Evolutionary conservation across 768 basidiomycete species (phyloP).

Genomic region (Dacryopinax primogenitus): DNA sequence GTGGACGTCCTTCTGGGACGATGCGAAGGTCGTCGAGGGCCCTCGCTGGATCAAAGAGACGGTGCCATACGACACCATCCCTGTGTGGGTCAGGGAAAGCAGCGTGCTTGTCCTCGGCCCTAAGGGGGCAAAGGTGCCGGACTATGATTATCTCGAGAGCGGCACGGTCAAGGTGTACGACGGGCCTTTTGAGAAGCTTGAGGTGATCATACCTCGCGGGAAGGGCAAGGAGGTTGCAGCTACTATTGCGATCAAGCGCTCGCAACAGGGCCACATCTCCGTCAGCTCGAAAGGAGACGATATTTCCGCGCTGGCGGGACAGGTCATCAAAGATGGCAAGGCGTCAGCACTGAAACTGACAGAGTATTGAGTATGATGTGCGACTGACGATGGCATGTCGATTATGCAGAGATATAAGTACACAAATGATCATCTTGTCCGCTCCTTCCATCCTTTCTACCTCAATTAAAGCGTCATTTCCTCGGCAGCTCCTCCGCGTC

Average conservation of each 20-base stretch:
- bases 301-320: neutral
- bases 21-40: constrained; percentile 37
- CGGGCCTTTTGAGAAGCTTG: constrained; percentile 30
- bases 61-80: constrained; percentile 51
- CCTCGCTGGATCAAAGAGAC: constrained; percentile 50
- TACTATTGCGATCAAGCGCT: constrained; percentile 28
- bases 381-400: neutral
- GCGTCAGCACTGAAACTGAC: neutral
- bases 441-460: neutral
- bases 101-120: constrained; percentile 50
- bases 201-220: constrained; percentile 35
- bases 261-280: neutral
- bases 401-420: neutral
- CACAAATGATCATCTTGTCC: neutral
- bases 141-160: constrained; percentile 43
- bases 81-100: constrained; percentile 51
- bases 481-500: neutral
- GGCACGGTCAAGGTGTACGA: constrained; percentile 45
- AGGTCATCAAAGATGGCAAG: neutral
- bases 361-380: neutral
- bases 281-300: neutral
- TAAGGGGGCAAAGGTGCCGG: constrained; percentile 38
- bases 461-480: neutral
- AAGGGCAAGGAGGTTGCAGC: constrained; percentile 35
- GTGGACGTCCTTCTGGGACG: constrained; percentile 22